phyloP scores from a whole-genome alignment of 345 rosid species.

The Ricinus communis region DNA sequence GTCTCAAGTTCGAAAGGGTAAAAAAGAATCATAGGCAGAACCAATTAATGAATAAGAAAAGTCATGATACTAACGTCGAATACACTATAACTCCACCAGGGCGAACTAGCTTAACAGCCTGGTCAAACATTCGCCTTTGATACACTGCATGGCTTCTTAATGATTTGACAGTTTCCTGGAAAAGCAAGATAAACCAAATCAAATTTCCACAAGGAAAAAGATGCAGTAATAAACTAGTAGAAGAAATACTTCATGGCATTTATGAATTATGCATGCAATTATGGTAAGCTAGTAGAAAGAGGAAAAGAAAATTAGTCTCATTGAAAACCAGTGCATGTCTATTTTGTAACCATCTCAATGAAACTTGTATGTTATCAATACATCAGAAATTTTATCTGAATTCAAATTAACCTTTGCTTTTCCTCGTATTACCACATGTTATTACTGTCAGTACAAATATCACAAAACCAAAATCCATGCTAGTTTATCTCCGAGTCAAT shows the following conservation, averaged over 20 bases:
- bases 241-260: neutral
- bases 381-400: neutral
- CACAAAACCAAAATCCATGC: neutral
- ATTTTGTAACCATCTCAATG: neutral
- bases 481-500: neutral
- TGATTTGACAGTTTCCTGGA: constrained; percentile 76
- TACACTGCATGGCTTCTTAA: constrained; percentile 81
- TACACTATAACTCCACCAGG: constrained; percentile 91
- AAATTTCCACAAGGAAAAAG: constrained; percentile 7
- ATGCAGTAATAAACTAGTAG: neutral
- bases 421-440: neutral
- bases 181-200: constrained; percentile 11
- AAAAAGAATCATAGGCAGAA: neutral
- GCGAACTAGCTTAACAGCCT: constrained; percentile 93
- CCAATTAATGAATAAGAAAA: neutral
- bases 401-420: neutral
- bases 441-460: neutral
- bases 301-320: neutral
- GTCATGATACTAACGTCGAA: constrained; percentile 74
- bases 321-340: no score
- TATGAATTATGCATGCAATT: neutral
- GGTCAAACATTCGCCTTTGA: constrained; percentile 92
- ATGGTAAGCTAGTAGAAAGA: neutral
- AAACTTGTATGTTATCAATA: neutral
- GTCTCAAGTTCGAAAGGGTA: no score